Conservation (phyloP, 2,329 filamentous ascomycete species). For the Fusarium palustre region DNA sequence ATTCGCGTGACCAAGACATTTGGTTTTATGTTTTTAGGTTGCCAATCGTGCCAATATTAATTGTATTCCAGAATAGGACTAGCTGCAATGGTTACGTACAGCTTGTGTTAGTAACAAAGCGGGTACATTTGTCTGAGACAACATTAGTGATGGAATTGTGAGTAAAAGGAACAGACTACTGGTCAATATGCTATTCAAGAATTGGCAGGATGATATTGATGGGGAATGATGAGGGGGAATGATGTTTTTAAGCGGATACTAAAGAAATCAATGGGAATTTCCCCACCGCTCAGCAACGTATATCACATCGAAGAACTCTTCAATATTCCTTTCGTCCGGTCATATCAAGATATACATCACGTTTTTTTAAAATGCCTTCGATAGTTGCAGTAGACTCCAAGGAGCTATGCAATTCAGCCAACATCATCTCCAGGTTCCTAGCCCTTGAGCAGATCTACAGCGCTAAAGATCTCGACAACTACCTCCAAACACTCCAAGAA, state of each 20-base stretch:
- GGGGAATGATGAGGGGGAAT: background rate
- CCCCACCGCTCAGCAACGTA: slow-evolving; percentile 4
- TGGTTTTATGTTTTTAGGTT: too few species aligned
- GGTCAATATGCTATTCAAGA: background rate
- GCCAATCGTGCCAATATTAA: too few species aligned
- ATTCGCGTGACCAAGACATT: too few species aligned
- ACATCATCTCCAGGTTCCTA: slow-evolving; percentile 2
- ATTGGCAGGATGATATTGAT: rapidly evolving
- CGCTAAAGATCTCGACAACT: slow-evolving; percentile 1
- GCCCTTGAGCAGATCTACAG: slow-evolving; percentile 24
- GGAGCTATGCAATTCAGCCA: background rate
- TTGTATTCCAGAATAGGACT: slow-evolving; percentile 2
- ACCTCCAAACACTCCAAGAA: background rate
- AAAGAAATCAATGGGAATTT: background rate
- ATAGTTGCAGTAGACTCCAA: rapidly evolving
- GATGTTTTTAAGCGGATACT: background rate
- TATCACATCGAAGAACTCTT: background rate
- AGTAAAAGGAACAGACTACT: background rate
- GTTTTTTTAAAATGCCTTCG: background rate
- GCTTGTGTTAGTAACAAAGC: slow-evolving; percentile 19
- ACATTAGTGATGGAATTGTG: slow-evolving; percentile 13
- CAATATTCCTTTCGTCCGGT: background rate
- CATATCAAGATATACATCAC: rapidly evolving
- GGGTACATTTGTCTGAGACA: background rate
- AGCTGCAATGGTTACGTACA: slow-evolving; percentile 16